phyloP scores from a whole-genome alignment of 2,329 filamentous ascomycete genomes.

The Aspergillus brasiliensis region DNA sequence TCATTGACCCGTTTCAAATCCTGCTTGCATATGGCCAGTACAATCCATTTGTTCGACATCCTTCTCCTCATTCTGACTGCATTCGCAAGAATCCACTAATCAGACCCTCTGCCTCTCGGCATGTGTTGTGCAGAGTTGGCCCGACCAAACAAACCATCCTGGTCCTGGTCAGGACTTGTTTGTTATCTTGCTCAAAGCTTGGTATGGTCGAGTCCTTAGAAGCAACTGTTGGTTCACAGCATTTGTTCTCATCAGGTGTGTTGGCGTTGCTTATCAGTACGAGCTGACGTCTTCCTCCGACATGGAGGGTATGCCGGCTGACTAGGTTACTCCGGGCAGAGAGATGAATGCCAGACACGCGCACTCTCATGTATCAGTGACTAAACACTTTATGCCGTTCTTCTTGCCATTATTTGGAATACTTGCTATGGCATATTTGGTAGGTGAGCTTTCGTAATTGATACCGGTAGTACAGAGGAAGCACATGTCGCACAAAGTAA shows the following conservation, averaged over 20 bases:
- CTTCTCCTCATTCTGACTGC: not conserved
- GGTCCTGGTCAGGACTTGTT: slow-evolving; percentile 7
- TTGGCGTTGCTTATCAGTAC: slow-evolving; percentile 1
- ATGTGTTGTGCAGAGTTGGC: not conserved
- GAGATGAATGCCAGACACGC: not conserved
- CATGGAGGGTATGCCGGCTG: not conserved
- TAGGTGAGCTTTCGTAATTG: no score
- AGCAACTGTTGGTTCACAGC: slow-evolving; percentile 9
- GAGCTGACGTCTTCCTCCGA: not conserved
- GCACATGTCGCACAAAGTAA: no score
- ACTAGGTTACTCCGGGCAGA: not conserved
- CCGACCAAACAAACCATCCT: not conserved
- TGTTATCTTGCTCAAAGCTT: slow-evolving; percentile 14
- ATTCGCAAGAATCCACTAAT: not conserved
- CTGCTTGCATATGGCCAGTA: not conserved
- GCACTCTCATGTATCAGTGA: no score
- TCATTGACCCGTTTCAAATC: not conserved
- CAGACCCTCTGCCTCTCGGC: not conserved
- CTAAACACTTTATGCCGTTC: not conserved
- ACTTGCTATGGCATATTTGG: not conserved
- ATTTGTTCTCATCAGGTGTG: not conserved
- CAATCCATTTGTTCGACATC: slow-evolving; percentile 6
- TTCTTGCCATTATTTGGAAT: not conserved
- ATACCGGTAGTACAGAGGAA: no score
- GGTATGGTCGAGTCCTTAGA: not conserved